Percentiles rank a stretch among this genome's conserved stretches.
Evolutionary conservation across 2,329 filamentous ascomycete genomes (phyloP).

Genomic region (Hypocrella siamensis): DNA sequence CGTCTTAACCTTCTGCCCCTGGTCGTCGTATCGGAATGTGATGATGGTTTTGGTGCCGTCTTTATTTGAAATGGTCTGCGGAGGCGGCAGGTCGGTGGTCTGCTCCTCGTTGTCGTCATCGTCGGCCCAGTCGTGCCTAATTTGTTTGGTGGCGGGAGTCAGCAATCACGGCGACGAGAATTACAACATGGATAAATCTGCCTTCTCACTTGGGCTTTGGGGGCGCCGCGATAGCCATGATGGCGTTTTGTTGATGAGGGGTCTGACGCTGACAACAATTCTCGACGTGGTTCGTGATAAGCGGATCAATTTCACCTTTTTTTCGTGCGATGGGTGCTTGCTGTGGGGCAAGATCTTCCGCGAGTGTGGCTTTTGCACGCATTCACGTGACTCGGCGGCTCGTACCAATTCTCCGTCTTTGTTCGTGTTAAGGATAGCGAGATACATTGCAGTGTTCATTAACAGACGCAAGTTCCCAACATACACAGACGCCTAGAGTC

Average conservation of each 20-base stretch:
- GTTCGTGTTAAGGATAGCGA: too few species aligned
- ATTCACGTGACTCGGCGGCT: constrained; percentile 12
- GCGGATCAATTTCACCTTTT: constrained; percentile 22
- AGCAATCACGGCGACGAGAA: constrained; percentile 8
- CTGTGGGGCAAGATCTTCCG: constrained; percentile 14
- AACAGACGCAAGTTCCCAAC: too few species aligned
- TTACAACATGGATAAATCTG: not conserved
- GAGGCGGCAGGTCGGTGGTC: constrained; percentile 55
- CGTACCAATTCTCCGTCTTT: too few species aligned
- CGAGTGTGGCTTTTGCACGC: constrained; percentile 2
- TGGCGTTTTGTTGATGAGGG: constrained; percentile 7
- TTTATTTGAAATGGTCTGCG: constrained; percentile 89
- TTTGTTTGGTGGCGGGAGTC: constrained; percentile 19
- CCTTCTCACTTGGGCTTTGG: constrained; percentile 24
- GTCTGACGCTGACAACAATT: not conserved
- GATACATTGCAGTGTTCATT: too few species aligned
- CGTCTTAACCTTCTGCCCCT: constrained; percentile 92
- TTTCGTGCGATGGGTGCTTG: constrained; percentile 22
- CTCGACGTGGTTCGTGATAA: not conserved
- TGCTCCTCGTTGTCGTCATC: constrained; percentile 77
- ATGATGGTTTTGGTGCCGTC: constrained; percentile 96
- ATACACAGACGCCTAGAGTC: too few species aligned
- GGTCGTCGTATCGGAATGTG: constrained; percentile 78
- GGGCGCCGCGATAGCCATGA: constrained; percentile 22
- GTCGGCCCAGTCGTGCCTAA: constrained; percentile 78